These are phyloP conservation scores for Cardiosporidium cionae DNA, from an alignment of 169 alveolate genomes.

Conservation along the genomic window DNA sequence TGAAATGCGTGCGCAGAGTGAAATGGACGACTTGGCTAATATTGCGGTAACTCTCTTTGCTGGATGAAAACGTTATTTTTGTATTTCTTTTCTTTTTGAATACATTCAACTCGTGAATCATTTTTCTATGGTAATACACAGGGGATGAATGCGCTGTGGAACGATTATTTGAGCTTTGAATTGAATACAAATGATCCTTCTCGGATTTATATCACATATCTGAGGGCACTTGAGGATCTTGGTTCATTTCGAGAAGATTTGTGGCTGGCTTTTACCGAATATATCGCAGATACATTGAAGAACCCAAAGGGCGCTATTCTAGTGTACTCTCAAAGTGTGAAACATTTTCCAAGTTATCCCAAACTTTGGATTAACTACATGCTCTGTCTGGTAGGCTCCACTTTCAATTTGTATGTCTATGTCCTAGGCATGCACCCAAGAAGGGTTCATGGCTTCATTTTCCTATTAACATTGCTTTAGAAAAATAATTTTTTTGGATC, in stretches of 20 bases:
- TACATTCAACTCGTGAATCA: too few relatives aligned
- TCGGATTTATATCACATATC: not conserved
- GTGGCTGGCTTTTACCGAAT: not conserved
- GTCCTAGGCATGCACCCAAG: too few relatives aligned
- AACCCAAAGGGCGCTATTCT: not conserved
- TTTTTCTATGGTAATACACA: not conserved
- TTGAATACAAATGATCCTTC: not conserved
- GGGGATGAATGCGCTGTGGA: not conserved
- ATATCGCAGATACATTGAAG: not conserved
- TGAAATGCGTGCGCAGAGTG: not conserved
- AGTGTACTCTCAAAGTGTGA: not conserved
- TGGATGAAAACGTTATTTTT: not conserved
- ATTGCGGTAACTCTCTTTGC: not conserved
- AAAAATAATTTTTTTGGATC: too few relatives aligned
- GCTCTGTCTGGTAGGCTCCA: not conserved
- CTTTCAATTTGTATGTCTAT: too few relatives aligned
- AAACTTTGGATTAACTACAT: not conserved
- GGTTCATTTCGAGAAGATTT: not conserved
- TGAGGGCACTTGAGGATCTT: not conserved
- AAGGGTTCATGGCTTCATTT: too few relatives aligned
- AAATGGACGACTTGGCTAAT: not conserved
- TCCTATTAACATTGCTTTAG: too few relatives aligned
- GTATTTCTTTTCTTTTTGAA: not conserved
- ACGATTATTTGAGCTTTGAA: not conserved
- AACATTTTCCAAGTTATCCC: not conserved